Conservation (phyloP, 2,329 filamentous ascomycete genomes). For the Exophiala dermatitidis region DNA sequence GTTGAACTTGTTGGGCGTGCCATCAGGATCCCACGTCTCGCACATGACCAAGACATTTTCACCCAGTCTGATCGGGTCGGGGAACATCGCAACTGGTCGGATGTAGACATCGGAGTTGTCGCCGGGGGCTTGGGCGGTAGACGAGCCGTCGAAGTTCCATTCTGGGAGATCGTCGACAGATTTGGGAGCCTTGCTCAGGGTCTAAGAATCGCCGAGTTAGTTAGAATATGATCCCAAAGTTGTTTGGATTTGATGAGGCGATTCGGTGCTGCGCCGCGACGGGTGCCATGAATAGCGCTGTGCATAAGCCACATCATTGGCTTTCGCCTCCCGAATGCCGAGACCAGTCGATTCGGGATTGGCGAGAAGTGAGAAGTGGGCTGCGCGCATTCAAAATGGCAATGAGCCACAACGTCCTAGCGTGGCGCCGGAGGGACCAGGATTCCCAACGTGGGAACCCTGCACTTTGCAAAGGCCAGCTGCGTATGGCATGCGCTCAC, state of each 20-base stretch:
- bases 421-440: conserved; percentile 5
- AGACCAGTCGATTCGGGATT: conserved; percentile 15
- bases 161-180: conserved; percentile 61
- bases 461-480: conserved; percentile 1
- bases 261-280: conserved; percentile 14
- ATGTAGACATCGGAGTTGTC: conserved; percentile 98
- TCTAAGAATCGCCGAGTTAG: conserved; percentile 42
- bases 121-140: conserved; percentile 82
- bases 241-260: conserved; percentile 20
- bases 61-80: conserved; percentile 80
- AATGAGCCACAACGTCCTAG: conserved; percentile 12
- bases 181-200: conserved; percentile 52
- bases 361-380: conserved; percentile 5
- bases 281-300: conserved; percentile 1
- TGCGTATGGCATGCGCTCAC: neutral
- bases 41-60: conserved; percentile 91
- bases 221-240: conserved; percentile 11
- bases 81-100: conserved; percentile 78
- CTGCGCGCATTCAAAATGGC: conserved; percentile 8
- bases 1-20: conserved; percentile 97
- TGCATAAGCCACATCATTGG: conserved; percentile 2
- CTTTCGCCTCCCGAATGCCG: conserved; percentile 11
- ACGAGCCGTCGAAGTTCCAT: conserved; percentile 84
- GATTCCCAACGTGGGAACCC: conserved; percentile 12
- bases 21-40: conserved; percentile 91